A percentile compares a stretch with the other conserved stretches of the same genome.
Conservation (phyloP, 768 basidiomycete genomes). For the Amanita pallidorosea region DNA sequence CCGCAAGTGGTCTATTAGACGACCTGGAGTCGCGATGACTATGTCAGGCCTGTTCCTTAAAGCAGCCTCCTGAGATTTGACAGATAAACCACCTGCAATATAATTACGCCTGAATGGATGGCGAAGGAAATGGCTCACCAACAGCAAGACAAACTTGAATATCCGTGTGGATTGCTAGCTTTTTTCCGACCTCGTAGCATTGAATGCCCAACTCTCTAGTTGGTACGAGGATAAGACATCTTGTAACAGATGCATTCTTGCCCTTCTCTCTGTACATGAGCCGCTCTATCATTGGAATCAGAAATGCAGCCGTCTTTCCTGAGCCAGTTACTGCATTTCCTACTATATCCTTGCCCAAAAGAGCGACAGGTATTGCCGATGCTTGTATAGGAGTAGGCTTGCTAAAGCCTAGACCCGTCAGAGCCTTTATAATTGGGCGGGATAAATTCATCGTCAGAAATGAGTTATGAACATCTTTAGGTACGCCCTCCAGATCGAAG, state of each 20-base stretch:
- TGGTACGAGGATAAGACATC: conserved; percentile 88
- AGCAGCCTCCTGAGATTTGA: conserved; percentile 83
- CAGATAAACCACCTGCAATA: conserved; percentile 72
- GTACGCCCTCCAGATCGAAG: conserved; percentile 55
- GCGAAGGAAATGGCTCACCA: conserved; percentile 39
- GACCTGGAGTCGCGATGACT: conserved; percentile 93
- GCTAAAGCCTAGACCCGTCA: conserved; percentile 71
- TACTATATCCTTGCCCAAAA: conserved; percentile 92
- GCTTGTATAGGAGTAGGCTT: conserved; percentile 95
- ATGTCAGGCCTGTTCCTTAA: conserved; percentile 86
- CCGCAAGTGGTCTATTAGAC: conserved; percentile 93
- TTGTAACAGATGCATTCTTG: conserved; percentile 73
- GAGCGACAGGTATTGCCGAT: conserved; percentile 85
- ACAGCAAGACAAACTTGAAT: conserved; percentile 87
- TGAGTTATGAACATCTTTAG: conserved; percentile 52
- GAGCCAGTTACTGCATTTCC: conserved; percentile 95
- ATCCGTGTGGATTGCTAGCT: conserved; percentile 80
- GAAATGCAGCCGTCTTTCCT: conserved; percentile 97
- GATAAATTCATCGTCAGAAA: conserved; percentile 94
- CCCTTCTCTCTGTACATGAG: conserved; percentile 87
- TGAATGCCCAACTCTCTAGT: conserved; percentile 95
- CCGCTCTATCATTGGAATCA: conserved; percentile 89
- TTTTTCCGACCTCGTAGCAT: conserved; percentile 85
- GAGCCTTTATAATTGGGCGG: conserved; percentile 83
- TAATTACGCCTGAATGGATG: neutral